Conservation (phyloP, 1,284 basidiomycete species). For the Trichosporon asahii region DNA sequence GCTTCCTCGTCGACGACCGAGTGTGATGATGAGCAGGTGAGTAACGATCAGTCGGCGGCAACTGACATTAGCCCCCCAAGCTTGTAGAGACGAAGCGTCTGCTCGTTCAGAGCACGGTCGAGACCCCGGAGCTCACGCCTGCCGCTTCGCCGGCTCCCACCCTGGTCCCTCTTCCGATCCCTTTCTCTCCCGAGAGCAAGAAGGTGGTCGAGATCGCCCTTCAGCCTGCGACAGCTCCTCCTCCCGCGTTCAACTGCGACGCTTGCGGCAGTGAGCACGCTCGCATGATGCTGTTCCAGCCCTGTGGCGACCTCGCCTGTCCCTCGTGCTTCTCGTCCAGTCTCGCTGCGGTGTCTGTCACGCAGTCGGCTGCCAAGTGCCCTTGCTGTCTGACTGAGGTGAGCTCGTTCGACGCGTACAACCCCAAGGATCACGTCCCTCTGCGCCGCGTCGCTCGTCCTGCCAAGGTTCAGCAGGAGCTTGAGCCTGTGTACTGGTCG, state of each 20-base stretch:
- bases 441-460: slow-evolving; percentile 7
- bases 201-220: background rate
- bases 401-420: slow-evolving; percentile 24
- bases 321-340: slow-evolving; percentile 41
- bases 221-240: background rate
- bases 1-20: background rate
- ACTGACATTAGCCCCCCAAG: background rate
- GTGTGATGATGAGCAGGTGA: background rate
- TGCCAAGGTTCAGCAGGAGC: background rate
- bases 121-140: slow-evolving; percentile 1
- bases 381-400: slow-evolving; percentile 33
- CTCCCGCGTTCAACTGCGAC: slow-evolving; percentile 15
- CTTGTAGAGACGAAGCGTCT: background rate
- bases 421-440: slow-evolving; percentile 4
- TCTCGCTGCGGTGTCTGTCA: slow-evolving; percentile 38
- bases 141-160: background rate
- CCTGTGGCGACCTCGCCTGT: slow-evolving; percentile 38
- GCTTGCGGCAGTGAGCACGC: slow-evolving; percentile 24
- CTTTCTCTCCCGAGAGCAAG: background rate
- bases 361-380: slow-evolving; percentile 33
- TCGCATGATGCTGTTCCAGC: slow-evolving; percentile 29
- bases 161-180: background rate
- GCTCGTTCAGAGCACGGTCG: background rate
- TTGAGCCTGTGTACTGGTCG: background rate
- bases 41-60: background rate